These are phyloP conservation scores for Ogataea neopini DNA, from an alignment of 805 yeast genomes.

Conservation along the genomic window DNA sequence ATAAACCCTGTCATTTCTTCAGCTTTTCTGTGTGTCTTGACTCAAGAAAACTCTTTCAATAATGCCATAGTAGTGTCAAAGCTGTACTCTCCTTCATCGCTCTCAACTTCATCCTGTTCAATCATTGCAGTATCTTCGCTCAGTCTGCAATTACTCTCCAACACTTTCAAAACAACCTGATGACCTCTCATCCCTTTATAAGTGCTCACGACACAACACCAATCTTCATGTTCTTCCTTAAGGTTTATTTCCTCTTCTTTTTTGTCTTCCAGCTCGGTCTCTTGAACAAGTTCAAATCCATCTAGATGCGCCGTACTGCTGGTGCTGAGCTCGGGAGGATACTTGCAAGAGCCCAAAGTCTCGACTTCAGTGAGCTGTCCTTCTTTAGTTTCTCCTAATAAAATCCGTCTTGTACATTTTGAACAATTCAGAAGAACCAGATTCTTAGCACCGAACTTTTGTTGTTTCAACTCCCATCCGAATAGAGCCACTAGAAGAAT, in stretches of 20 bases:
- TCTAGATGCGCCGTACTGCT: constrained; percentile 11
- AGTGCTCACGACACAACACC: constrained; percentile 37
- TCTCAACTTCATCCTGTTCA: constrained; percentile 6
- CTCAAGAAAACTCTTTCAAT: constrained; percentile 12
- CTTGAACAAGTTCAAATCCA: constrained; percentile 11
- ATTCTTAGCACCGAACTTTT: constrained; percentile 27
- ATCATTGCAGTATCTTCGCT: not conserved
- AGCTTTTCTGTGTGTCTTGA: not conserved
- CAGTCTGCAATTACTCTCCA: constrained; percentile 9
- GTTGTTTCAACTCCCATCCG: constrained; percentile 40
- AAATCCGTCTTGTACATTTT: constrained; percentile 39
- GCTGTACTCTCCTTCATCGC: constrained; percentile 8
- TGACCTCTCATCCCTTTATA: constrained; percentile 14
- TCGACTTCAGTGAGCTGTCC: constrained; percentile 1
- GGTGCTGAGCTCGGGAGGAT: constrained; percentile 28
- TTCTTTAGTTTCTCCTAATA: constrained; percentile 23
- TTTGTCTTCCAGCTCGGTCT: constrained; percentile 14
- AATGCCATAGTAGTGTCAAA: constrained; percentile 22
- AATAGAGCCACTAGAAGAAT: constrained; percentile 29
- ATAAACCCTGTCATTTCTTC: not conserved
- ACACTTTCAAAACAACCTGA: constrained; percentile 16
- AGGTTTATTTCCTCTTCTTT: constrained; percentile 31
- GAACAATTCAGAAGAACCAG: constrained; percentile 34
- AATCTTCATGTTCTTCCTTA: constrained; percentile 37
- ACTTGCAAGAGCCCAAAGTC: constrained; percentile 29